These are phyloP conservation scores for Mycena crocata DNA, from an alignment of 768 basidiomycete species.

Conservation along the genomic window DNA sequence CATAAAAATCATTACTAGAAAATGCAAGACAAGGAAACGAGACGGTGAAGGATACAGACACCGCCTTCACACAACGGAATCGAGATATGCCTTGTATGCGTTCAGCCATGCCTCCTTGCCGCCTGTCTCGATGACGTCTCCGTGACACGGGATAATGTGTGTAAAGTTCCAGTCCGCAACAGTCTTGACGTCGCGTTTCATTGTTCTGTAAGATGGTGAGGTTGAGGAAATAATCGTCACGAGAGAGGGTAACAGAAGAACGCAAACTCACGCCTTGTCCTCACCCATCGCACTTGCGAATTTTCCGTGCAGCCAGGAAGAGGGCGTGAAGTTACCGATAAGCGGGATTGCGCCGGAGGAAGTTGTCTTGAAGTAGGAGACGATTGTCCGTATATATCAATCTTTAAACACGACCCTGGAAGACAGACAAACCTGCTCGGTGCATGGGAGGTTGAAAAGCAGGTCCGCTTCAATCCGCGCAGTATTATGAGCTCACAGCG, in stretches of 20 bases:
- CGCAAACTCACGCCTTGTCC: conserved; percentile 52
- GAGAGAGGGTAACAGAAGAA: neutral
- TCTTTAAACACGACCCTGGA: neutral
- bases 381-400: neutral
- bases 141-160: conserved; percentile 80
- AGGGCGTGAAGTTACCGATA: conserved; percentile 45
- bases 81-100: conserved; percentile 35
- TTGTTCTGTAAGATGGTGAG: too few relatives aligned
- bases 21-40: too few relatives aligned
- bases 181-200: conserved; percentile 73
- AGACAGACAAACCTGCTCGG: conserved; percentile 67
- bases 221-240: conserved; percentile 34
- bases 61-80: too few relatives aligned
- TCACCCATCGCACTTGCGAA: conserved; percentile 46
- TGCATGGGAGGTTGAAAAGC: conserved; percentile 83
- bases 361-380: conserved; percentile 56
- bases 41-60: too few relatives aligned
- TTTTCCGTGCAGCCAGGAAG: conserved; percentile 49
- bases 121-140: conserved; percentile 64
- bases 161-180: conserved; percentile 82
- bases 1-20: too few relatives aligned
- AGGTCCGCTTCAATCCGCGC: conserved; percentile 71
- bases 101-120: conserved; percentile 55
- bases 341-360: conserved; percentile 39
- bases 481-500: neutral